A percentile compares a stretch with the other conserved stretches of the same genome.
phyloP scores from a whole-genome alignment of 345 rosid species.

The Hypericum perforatum region DNA sequence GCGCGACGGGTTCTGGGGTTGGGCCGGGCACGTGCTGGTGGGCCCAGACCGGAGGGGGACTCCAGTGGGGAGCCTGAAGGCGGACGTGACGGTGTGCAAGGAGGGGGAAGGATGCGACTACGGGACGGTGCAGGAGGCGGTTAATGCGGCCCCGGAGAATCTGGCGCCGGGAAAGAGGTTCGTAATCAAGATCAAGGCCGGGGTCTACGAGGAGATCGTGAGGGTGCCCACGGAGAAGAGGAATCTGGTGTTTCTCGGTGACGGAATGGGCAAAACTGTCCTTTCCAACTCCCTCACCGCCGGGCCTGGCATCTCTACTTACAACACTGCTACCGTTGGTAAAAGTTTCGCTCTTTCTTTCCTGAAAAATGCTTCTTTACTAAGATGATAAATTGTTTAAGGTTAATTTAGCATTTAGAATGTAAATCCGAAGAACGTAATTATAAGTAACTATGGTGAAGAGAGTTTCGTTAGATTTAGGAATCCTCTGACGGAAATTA shows the following conservation, averaged over 20 bases:
- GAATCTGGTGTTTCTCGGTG: slow-evolving; percentile 78
- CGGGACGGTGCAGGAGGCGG: slow-evolving; percentile 73
- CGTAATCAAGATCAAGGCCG: slow-evolving; percentile 56
- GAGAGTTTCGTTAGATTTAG: too few species aligned
- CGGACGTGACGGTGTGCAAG: slow-evolving; percentile 64
- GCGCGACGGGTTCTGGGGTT: slow-evolving; percentile 44
- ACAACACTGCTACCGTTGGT: slow-evolving; percentile 80
- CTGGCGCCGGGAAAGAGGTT: slow-evolving; percentile 17
- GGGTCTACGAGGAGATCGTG: slow-evolving; percentile 66
- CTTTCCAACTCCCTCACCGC: slow-evolving; percentile 52
- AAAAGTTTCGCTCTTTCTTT: slow-evolving; percentile 3
- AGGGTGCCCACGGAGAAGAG: slow-evolving; percentile 67
- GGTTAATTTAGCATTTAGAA: too few species aligned
- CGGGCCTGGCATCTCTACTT: slow-evolving; percentile 62
- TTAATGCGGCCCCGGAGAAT: slow-evolving; percentile 61
- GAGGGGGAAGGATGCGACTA: slow-evolving; percentile 27
- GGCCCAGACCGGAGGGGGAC: slow-evolving; percentile 17
- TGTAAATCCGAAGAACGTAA: too few species aligned
- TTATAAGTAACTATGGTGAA: too few species aligned
- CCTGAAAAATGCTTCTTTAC: not conserved
- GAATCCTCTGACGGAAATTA: too few species aligned
- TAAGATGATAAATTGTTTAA: not conserved
- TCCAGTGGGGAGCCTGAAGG: slow-evolving; percentile 33
- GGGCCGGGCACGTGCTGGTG: not conserved
- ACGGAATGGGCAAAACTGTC: slow-evolving; percentile 84